Conservation (phyloP, 306 rosid species). For the Mucuna pruriens region DNA sequence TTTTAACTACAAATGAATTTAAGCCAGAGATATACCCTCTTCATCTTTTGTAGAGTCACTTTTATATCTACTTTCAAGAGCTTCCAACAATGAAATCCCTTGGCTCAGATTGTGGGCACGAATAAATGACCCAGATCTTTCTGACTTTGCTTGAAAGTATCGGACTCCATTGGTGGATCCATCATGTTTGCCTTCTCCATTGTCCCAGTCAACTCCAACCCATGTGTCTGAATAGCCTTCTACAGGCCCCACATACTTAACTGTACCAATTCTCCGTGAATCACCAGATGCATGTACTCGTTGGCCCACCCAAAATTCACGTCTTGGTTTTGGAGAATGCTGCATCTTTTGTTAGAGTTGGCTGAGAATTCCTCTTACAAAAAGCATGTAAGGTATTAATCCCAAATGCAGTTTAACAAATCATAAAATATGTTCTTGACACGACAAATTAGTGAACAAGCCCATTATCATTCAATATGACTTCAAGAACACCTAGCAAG, state of each 20-base stretch:
- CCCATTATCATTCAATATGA: neutral
- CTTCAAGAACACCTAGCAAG: slow-evolving; percentile 12
- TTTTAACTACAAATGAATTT: slow-evolving; percentile 6
- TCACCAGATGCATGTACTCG: slow-evolving; percentile 72
- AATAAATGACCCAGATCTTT: slow-evolving; percentile 75
- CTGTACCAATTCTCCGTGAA: slow-evolving; percentile 75
- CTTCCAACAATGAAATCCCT: slow-evolving; percentile 77
- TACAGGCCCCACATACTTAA: slow-evolving; percentile 71
- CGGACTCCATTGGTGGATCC: slow-evolving; percentile 78
- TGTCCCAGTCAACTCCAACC: slow-evolving; percentile 97
- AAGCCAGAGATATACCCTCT: slow-evolving; percentile 62
- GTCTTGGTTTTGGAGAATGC: slow-evolving; percentile 38
- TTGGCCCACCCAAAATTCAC: slow-evolving; percentile 62
- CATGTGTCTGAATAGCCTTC: slow-evolving; percentile 75
- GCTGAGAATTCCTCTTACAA: slow-evolving; percentile 18
- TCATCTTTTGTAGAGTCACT: slow-evolving; percentile 80
- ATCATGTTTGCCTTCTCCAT: slow-evolving; percentile 77
- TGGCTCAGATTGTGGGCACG: slow-evolving; percentile 65
- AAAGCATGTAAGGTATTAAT: neutral
- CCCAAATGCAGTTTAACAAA: slow-evolving; percentile 14
- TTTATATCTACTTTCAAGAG: slow-evolving; percentile 73
- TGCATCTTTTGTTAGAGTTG: slow-evolving; percentile 56
- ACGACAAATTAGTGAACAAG: neutral
- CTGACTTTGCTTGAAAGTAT: slow-evolving; percentile 71
- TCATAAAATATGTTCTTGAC: neutral